A percentile compares a stretch with the other conserved stretches of the same genome.
Conservation (phyloP, 2,329 filamentous ascomycete genomes). For the Alternaria sp. region DNA sequence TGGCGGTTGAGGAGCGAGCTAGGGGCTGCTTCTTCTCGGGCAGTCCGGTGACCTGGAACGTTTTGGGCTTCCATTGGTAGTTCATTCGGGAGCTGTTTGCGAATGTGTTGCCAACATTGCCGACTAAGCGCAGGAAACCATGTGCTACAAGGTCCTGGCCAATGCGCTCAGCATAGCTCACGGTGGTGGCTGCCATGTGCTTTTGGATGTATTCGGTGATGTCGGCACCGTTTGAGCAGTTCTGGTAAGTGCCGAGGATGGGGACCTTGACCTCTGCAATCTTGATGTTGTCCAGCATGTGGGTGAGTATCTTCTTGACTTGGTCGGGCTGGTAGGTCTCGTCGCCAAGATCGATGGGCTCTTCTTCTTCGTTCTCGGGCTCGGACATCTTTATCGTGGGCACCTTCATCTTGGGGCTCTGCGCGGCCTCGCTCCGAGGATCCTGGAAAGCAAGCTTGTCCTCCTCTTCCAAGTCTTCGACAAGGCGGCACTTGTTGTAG, state of each 20-base stretch:
- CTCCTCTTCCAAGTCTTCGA: slow-evolving; percentile 97
- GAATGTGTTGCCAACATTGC: slow-evolving; percentile 93
- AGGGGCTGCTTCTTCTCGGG: slow-evolving; percentile 84
- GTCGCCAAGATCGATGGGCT: slow-evolving; percentile 89
- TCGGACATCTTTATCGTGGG: slow-evolving; percentile 89
- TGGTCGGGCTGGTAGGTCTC: slow-evolving; percentile 84
- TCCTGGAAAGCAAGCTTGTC: slow-evolving; percentile 98
- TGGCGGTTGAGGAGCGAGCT: slow-evolving; percentile 76
- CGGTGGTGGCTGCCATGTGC: slow-evolving; percentile 80
- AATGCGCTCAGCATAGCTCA: slow-evolving; percentile 92
- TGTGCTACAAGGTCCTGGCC: slow-evolving; percentile 89
- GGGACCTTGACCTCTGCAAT: slow-evolving; percentile 93
- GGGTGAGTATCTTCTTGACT: slow-evolving; percentile 85
- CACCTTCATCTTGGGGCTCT: slow-evolving; percentile 67
- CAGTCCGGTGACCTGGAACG: slow-evolving; percentile 85
- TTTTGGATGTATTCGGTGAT: slow-evolving; percentile 96
- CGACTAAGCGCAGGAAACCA: slow-evolving; percentile 88
- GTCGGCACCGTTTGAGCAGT: slow-evolving; percentile 88
- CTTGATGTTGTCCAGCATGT: slow-evolving; percentile 87
- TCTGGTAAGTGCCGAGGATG: slow-evolving; percentile 92
- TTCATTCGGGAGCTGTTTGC: slow-evolving; percentile 97
- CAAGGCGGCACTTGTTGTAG: slow-evolving; percentile 97
- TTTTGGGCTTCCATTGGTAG: slow-evolving; percentile 95
- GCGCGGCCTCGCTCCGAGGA: slow-evolving; percentile 63
- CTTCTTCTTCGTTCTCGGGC: slow-evolving; percentile 72